Evolutionary conservation across 2,329 filamentous ascomycete species (phyloP).

Genomic region (Fusarium nodosum): DNA sequence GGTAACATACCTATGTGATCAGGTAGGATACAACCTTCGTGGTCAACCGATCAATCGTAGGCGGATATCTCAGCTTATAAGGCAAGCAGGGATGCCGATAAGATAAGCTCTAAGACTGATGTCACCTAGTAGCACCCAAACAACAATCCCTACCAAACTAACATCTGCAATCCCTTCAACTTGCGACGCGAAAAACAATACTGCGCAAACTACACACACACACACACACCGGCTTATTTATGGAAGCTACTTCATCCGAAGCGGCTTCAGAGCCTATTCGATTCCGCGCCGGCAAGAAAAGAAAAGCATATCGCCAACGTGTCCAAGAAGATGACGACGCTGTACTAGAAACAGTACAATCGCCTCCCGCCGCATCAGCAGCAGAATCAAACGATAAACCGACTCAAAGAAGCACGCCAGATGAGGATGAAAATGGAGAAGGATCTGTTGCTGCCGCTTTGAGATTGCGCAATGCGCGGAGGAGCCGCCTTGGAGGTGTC

Average conservation of each 20-base stretch:
- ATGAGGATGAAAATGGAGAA: conserved; percentile 52
- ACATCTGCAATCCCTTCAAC: conserved; percentile 9
- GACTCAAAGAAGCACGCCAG: conserved; percentile 3
- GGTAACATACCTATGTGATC: not conserved
- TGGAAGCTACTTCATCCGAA: conserved; percentile 36
- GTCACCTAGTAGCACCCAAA: conserved; percentile 26
- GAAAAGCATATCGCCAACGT: conserved; percentile 70
- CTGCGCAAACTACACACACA: not conserved
- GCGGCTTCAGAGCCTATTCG: conserved; percentile 56
- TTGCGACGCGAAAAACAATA: conserved; percentile 8
- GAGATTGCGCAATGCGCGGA: conserved; percentile 66
- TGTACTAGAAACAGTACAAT: conserved; percentile 12
- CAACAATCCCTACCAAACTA: conserved; percentile 8
- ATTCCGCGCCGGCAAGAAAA: conserved; percentile 71
- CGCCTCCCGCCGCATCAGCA: conserved; percentile 17
- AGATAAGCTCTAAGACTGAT: conserved; percentile 40
- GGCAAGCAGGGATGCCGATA: conserved; percentile 23
- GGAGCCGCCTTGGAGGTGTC: conserved; percentile 66
- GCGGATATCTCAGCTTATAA: conserved; percentile 10
- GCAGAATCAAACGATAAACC: conserved; percentile 16
- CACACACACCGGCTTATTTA: not conserved
- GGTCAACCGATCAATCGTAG: conserved; percentile 11
- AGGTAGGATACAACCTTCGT: conserved; percentile 16
- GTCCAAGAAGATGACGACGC: conserved; percentile 51
- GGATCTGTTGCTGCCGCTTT: conserved; percentile 63